Conservation (phyloP, 139 green algal genomes). For the Tetradesmus obliquus region DNA sequence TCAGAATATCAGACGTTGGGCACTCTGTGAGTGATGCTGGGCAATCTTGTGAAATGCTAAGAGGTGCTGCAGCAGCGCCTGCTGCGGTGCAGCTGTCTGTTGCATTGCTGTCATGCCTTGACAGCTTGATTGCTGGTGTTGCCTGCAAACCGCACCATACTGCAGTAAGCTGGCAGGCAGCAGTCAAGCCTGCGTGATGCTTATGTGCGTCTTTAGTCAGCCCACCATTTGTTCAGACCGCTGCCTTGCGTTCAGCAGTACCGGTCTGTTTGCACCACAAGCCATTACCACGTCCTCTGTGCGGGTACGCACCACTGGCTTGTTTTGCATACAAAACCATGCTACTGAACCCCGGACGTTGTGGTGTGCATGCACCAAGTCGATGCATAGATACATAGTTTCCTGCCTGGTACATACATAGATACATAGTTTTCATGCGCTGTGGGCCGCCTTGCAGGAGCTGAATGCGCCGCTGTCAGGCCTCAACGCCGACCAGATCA, state of each 20-base stretch:
- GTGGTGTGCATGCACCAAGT: too few species aligned
- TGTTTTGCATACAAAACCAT: too few species aligned
- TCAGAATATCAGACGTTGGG: conserved; percentile 7
- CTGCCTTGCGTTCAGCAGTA: too few species aligned
- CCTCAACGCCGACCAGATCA: neutral
- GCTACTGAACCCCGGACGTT: too few species aligned
- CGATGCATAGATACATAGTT: too few species aligned
- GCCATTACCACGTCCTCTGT: too few species aligned
- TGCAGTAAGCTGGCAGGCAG: too few species aligned
- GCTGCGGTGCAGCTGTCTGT: neutral
- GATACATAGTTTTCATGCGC: neutral
- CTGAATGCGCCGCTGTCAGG: neutral
- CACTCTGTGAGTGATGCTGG: neutral
- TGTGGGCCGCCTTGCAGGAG: neutral
- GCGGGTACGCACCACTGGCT: too few species aligned
- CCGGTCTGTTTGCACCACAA: too few species aligned
- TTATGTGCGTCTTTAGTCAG: too few species aligned
- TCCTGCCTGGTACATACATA: neutral
- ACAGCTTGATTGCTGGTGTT: neutral
- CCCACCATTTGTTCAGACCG: too few species aligned
- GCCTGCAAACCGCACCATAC: neutral
- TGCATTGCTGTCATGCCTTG: neutral
- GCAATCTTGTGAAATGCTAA: neutral
- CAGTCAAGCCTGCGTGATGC: too few species aligned
- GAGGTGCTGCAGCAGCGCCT: neutral